Base-by-base conservation (phyloP, 768 basidiomycete genomes). In the Mycena albidolilacea region DNA sequence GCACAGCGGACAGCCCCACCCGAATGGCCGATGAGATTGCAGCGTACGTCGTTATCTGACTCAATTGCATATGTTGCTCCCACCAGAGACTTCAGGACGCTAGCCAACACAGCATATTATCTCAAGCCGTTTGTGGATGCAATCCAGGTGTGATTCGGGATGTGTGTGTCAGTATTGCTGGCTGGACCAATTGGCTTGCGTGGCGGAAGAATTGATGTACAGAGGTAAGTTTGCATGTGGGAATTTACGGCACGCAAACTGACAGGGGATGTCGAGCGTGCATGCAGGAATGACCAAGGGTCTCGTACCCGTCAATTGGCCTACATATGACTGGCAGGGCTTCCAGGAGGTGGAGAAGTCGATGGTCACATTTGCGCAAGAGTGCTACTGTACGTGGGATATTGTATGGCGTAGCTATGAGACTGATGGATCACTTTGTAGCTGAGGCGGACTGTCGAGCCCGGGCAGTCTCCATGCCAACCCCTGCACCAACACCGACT, bases 81-180 rank as follows among this genome's bases (percentile, higher is more conserved):
- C 14, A 3, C 19, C 7, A 37, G 17, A 11, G 17, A 30, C 46
- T 11, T 48, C 23, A 69, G 60, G 43, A 30, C 61, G 1, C 52
- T 69, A 9, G 52, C 54, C 0, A 69, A 69, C n/a, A 61, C 52
- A 0, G 69, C 52, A 0, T 48, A 12, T 17, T 70, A 63, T 39
- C 41, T 70, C 10, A 52, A 70, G 61, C 69, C 69, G 2, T 70
- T 57, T 17, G 60, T 58, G 6, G 61, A 63, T 35, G 39, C 43
- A 1, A 58, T 64, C 1, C 7, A 41, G 2, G 54, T 44, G 12
- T 52, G 69, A 0, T 70, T 55, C 17, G 61, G 69, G 19, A 70
- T 70, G 69, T 23, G 23, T 4, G 69, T 12, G 2, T 46, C 69
- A 7, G 0, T 70, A 6, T 14, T 64, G 17, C 5, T 69, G 21